Conservation (phyloP, 495 filamentous ascomycete species). For the Podospora tetraspora region DNA sequence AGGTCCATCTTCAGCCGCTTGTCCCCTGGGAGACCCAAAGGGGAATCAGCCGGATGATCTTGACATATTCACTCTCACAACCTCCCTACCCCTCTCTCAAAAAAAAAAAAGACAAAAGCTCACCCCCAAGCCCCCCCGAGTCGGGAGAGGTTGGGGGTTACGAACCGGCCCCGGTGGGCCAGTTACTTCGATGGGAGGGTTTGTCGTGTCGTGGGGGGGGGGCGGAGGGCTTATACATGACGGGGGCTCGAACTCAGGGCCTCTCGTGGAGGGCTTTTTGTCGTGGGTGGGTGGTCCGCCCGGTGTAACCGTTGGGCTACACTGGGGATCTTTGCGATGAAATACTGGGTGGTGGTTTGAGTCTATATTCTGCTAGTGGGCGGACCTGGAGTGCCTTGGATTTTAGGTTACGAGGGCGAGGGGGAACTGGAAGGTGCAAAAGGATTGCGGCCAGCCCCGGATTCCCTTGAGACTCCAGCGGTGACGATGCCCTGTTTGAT, state of each 20-base stretch:
- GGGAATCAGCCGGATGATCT: background rate
- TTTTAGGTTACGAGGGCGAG: background rate
- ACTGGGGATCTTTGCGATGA: background rate
- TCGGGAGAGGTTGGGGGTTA: background rate
- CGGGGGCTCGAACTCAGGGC: background rate
- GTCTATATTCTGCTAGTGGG: background rate
- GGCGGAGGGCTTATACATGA: too few relatives aligned
- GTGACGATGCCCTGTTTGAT: background rate
- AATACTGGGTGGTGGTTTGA: background rate
- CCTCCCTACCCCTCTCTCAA: too few relatives aligned
- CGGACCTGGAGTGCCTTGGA: background rate
- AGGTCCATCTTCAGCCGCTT: background rate
- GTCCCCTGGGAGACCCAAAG: background rate
- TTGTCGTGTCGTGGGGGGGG: too few relatives aligned
- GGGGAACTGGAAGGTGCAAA: background rate
- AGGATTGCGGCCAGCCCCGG: background rate
- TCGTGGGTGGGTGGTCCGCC: background rate
- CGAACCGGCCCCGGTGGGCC: background rate
- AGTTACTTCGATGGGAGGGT: background rate
- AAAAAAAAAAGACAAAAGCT: background rate
- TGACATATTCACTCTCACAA: background rate
- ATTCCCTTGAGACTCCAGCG: background rate
- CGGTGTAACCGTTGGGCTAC: background rate
- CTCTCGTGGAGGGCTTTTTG: background rate
- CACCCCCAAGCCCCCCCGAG: background rate